phyloP scores from a whole-genome alignment of 2,329 filamentous ascomycete species.

The Paramyrothecium sp. region DNA sequence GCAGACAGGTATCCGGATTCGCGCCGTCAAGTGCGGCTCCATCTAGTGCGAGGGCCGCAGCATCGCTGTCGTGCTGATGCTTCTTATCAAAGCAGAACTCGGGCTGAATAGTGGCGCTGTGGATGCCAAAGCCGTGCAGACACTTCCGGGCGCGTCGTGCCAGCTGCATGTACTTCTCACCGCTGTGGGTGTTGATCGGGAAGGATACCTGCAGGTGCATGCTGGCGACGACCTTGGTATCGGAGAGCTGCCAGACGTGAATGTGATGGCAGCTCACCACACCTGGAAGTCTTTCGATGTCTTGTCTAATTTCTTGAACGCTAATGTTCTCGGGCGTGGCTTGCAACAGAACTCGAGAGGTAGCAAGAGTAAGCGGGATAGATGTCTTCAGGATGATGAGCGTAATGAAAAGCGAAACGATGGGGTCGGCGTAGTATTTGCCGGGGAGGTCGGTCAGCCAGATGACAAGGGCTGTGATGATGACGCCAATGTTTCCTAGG shows the following conservation, averaged over 20 bases:
- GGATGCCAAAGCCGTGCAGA: slow-evolving; percentile 92
- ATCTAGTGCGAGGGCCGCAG: slow-evolving; percentile 32
- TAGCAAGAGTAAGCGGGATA: slow-evolving; percentile 75
- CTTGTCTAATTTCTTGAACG: slow-evolving; percentile 86
- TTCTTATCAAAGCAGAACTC: slow-evolving; percentile 67
- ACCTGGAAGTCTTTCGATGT: slow-evolving; percentile 81
- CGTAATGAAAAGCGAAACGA: slow-evolving; percentile 92
- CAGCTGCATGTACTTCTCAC: slow-evolving; percentile 84
- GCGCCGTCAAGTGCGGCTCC: slow-evolving; percentile 22
- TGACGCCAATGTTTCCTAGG: slow-evolving; percentile 83
- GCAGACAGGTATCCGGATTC: slow-evolving; percentile 41
- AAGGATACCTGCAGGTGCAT: slow-evolving; percentile 92
- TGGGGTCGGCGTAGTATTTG: slow-evolving; percentile 85
- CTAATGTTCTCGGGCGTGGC: slow-evolving; percentile 87
- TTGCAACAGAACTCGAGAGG: slow-evolving; percentile 86
- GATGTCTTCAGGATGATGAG: slow-evolving; percentile 72
- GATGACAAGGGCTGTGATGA: slow-evolving; percentile 80
- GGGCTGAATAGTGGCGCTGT: slow-evolving; percentile 95
- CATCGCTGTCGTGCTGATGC: slow-evolving; percentile 37
- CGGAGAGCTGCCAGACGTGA: slow-evolving; percentile 96
- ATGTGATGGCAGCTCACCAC: slow-evolving; percentile 92
- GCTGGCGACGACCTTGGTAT: slow-evolving; percentile 90
- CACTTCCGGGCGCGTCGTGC: slow-evolving; percentile 81
- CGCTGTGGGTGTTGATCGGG: slow-evolving; percentile 78
- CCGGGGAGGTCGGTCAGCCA: slow-evolving; percentile 83